Evolutionary conservation across 331 rosid species (phyloP).

Genomic region (Dryas integrifolia): DNA sequence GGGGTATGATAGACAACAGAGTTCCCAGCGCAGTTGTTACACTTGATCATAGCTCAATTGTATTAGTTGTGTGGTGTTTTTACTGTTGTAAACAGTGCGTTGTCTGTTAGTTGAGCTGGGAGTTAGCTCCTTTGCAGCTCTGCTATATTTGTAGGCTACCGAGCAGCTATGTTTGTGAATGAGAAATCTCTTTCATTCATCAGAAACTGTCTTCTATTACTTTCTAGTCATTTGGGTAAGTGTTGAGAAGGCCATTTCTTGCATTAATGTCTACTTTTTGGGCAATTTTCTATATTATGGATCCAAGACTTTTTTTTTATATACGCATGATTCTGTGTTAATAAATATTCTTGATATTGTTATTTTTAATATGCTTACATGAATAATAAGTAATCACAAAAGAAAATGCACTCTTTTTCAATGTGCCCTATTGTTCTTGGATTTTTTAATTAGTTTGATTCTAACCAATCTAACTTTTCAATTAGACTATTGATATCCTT

Average conservation of each 20-base stretch:
- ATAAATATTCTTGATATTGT: background rate
- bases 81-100: background rate
- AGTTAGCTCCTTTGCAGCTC: background rate
- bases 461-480: background rate
- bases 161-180: background rate
- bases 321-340: too few species aligned
- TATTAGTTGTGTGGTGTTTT: background rate
- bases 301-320: background rate
- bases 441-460: background rate
- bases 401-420: background rate
- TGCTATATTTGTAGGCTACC: background rate
- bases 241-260: background rate
- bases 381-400: background rate
- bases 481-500: background rate
- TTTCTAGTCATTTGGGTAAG: background rate
- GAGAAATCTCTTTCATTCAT: conserved; percentile 8
- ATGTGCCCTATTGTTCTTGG: background rate
- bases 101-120: background rate
- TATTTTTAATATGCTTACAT: background rate
- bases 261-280: background rate
- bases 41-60: background rate
- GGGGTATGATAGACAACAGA: conserved; percentile 5
- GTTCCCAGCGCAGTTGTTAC: background rate
- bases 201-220: background rate
- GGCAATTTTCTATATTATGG: conserved; percentile 1